Evolutionary conservation across 1,284 basidiomycete genomes (phyloP).

Genomic region (Tilletia walkeri): DNA sequence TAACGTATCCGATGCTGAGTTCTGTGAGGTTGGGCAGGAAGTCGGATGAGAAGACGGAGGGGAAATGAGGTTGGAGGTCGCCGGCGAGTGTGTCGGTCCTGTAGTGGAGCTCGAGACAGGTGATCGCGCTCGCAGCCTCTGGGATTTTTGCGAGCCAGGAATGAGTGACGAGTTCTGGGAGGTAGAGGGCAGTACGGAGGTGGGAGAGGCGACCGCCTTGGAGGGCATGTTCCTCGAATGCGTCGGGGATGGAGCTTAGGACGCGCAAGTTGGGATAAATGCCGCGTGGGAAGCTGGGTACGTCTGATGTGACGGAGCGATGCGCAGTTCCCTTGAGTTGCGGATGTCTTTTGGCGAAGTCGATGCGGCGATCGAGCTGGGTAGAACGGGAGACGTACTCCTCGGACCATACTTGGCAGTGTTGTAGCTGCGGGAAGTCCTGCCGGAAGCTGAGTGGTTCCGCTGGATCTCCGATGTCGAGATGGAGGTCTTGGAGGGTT

Average conservation of each 20-base stretch:
- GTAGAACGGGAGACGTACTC: not conserved
- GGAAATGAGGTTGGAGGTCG: no score
- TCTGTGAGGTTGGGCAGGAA: slow-evolving; percentile 1
- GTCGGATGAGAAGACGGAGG: no score
- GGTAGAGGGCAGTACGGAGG: not conserved
- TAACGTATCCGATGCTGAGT: not conserved
- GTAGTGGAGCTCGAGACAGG: not conserved
- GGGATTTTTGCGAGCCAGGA: not conserved
- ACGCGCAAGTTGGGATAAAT: not conserved
- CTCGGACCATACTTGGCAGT: not conserved
- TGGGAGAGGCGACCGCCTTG: not conserved
- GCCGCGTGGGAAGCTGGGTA: not conserved
- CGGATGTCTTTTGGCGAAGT: not conserved
- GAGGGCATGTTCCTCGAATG: not conserved
- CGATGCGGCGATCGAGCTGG: not conserved
- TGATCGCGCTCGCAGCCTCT: not conserved
- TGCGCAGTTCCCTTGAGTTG: no score
- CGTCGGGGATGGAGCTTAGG: not conserved
- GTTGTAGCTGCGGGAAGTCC: not conserved
- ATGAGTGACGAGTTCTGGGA: not conserved
- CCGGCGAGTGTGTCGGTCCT: no score
- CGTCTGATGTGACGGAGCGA: not conserved
- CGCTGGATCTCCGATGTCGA: not conserved
- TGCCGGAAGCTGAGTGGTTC: not conserved
- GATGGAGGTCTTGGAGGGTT: not conserved